Base-by-base conservation (phyloP, 176 grass and related monocot genomes). In the Zoysia pacifica region DNA sequence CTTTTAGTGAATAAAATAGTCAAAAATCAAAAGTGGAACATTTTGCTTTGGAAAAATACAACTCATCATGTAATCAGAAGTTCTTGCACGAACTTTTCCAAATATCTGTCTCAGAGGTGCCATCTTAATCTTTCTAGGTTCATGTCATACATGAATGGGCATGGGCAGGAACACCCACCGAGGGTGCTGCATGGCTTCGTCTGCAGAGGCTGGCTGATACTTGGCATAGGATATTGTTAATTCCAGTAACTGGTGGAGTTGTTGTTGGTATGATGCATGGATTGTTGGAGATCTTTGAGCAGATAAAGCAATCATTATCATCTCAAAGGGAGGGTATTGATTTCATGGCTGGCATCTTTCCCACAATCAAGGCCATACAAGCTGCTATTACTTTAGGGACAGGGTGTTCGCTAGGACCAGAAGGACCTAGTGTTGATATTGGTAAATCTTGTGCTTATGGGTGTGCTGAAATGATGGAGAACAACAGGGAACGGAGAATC, bases 191-290 rank as follows among this genome's bases (percentile, higher is more conserved):
- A 28, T 98, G 96, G 96, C 96, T 98, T 15, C 96, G 96, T 67
- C 48, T 98, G 60, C 92, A 98, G 79, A 94, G 90, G 70, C 78
- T 98, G 11, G 85, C 92, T 73, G 96, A 94, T 80, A 98, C 96
- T 54, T 94, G 96, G 96, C 96, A 94, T 72, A 91, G 92, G 79
- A 98, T 98, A 82, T 76, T 98, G 72, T 84, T 98, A 48, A 92
- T 98, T 78, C 96, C 96, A 53, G 88, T 98, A 42, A 98, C 92
- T 69, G 96, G 96, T 87, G 96, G 96, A 81, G 96, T 98, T 71
- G 91, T 98, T 87, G 95, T 97, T 66, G 96, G 96, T 75, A 94
- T 98, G 96, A 94, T 98, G 96, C 96, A 98, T 78, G 96, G 96
- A 56, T 79, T 98, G 14, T 82, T 98, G 75, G 96, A 98, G 82